phyloP scores from a whole-genome alignment of 768 basidiomycete genomes.

The Hypsizygus marmoreus region DNA sequence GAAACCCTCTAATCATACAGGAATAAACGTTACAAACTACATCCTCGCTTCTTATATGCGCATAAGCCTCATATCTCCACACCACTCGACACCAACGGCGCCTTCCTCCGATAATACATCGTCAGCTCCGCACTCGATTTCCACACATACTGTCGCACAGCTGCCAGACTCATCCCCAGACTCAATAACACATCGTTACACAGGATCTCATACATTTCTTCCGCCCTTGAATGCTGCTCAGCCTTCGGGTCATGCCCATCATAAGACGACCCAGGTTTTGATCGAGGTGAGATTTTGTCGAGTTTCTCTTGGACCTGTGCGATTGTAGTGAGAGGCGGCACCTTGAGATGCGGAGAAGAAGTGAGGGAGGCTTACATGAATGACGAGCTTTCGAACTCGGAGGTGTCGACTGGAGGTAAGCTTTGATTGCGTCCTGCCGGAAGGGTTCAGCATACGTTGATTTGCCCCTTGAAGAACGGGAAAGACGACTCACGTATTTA shows the following conservation, averaged over 20 bases:
- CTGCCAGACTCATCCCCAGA: slow-evolving; percentile 86
- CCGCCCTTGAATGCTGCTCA: slow-evolving; percentile 37
- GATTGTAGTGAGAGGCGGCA: neutral
- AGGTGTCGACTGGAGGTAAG: slow-evolving; percentile 87
- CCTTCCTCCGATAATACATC: slow-evolving; percentile 73
- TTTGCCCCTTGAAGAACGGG: no score
- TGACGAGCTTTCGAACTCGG: slow-evolving; percentile 79
- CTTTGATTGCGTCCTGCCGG: slow-evolving; percentile 69
- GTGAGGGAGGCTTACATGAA: slow-evolving; percentile 59
- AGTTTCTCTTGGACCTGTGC: slow-evolving; percentile 81
- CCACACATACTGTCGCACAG: slow-evolving; percentile 90
- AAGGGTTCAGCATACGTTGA: no score
- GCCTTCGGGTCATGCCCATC: slow-evolving; percentile 21
- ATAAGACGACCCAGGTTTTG: slow-evolving; percentile 1
- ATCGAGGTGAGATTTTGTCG: slow-evolving; percentile 43
- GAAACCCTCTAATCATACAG: no score
- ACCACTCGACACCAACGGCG: no score
- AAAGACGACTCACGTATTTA: slow-evolving; percentile 71
- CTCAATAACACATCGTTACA: slow-evolving; percentile 87
- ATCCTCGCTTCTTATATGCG: no score
- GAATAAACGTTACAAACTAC: no score
- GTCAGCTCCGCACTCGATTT: slow-evolving; percentile 69
- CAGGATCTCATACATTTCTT: slow-evolving; percentile 82
- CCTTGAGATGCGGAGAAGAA: neutral
- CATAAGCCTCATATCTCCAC: no score